Base-by-base conservation (phyloP, 176 grass and related monocot genomes). In the Lolium multiflorum region DNA sequence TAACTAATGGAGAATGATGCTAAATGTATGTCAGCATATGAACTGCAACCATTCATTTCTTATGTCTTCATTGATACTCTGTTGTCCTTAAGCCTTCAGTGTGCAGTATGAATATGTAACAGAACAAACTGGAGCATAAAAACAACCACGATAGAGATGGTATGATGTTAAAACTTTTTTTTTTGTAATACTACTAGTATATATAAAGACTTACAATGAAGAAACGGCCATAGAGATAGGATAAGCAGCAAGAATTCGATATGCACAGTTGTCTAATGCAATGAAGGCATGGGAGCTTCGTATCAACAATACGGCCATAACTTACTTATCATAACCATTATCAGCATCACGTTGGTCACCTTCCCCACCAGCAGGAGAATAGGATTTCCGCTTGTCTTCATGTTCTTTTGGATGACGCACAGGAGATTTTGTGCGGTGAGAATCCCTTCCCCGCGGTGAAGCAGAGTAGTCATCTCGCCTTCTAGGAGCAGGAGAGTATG, bases 401-500 rank as follows among this genome's bases (percentile, higher is more conserved):
- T 51, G 58, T 16, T 89, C 89, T 83, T 87, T 90, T 80, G 91
- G 73, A 20, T 57, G 84, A 55, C 76, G 72, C 68, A 74, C 77
- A 3, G 91, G 89, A 61, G 93, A 92, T 77, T 82, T 91, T 44
- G 60, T 12, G 6, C 38, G 89, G 22, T 80, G 88, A 3, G 84
- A 47, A 8, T 91, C 83, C 78, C 83, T 93, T 82, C 83, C 87
- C 21, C 47, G 72, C 51, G 97, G 97, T 11, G 97, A 98, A 60
- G 81, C 71, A 60, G 88, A 93, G 56, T 94, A 81, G 43, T 94
- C 88, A 78, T 86, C 87, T 41, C 84, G 89, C 28, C 85, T 86
- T 79, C 87, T 96, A 54, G 87, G 89, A 59, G 77, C 90, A 84
- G 97, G 94, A 82, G 97, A 99, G 79, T 90, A 89, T 39, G 97